These are phyloP conservation scores for Beauveria varroae DNA, from an alignment of 2,329 filamentous ascomycete genomes.

Conservation along the genomic window DNA sequence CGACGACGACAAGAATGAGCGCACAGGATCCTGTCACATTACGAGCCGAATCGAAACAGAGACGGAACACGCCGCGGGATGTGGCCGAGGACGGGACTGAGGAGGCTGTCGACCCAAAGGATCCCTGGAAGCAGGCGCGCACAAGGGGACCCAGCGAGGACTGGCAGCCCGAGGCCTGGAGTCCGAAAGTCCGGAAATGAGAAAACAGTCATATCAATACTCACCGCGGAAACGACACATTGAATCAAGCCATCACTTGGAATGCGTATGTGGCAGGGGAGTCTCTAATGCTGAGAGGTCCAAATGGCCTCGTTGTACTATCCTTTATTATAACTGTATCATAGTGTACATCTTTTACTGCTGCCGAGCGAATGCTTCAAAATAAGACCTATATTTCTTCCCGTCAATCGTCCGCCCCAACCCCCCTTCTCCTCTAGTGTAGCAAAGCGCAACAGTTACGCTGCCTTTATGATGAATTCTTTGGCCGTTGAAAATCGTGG, in stretches of 20 bases:
- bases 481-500: not conserved
- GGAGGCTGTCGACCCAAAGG: conserved; percentile 18
- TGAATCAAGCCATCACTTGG: not conserved
- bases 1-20: not conserved
- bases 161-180: conserved; percentile 63
- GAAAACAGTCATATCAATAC: not conserved
- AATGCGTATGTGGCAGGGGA: not conserved
- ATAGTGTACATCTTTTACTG: not conserved
- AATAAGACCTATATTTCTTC: conserved; percentile 1
- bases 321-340: conserved; percentile 1
- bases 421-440: no score
- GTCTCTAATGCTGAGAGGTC: not conserved
- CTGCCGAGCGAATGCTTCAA: not conserved
- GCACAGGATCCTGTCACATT: not conserved
- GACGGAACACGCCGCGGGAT: not conserved
- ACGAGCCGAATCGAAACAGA: conserved; percentile 8
- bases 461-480: not conserved
- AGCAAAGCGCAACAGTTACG: not conserved
- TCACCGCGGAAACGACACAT: not conserved
- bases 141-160: conserved; percentile 46
- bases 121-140: conserved; percentile 52
- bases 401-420: not conserved
- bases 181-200: conserved; percentile 32
- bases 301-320: conserved; percentile 1
- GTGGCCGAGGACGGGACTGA: conserved; percentile 10